Percentiles rank a stretch among this genome's conserved stretches.
These are phyloP conservation scores for Boehmeria nivea DNA, from an alignment of 306 rosid genomes.

Conservation along the genomic window DNA sequence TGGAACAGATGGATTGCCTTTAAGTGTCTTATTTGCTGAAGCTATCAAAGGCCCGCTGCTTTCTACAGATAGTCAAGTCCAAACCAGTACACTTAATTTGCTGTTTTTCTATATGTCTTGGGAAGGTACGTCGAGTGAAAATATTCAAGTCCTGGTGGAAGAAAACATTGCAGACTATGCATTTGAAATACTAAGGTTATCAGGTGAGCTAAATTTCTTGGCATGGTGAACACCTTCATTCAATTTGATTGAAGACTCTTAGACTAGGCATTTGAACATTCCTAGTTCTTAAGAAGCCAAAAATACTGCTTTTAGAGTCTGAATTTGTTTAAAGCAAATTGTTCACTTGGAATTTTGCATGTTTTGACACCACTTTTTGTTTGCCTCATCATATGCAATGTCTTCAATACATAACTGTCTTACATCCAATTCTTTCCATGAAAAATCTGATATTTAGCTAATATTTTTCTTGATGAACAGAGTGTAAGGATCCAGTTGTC, in stretches of 20 bases:
- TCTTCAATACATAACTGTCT: neutral
- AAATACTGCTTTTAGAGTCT: too few species aligned
- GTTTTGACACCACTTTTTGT: neutral
- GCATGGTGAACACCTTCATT: too few species aligned
- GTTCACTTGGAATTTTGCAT: too few species aligned
- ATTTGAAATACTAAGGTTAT: slow-evolving; percentile 82
- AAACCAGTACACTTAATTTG: slow-evolving; percentile 60
- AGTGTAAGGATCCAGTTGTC: slow-evolving; percentile 65
- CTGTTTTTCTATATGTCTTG: slow-evolving; percentile 66
- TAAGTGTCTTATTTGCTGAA: slow-evolving; percentile 63
- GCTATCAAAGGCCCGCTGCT: slow-evolving; percentile 93
- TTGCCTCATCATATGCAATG: neutral
- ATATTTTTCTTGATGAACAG: slow-evolving; percentile 44
- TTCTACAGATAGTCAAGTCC: slow-evolving; percentile 74
- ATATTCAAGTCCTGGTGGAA: slow-evolving; percentile 68
- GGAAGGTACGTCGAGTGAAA: slow-evolving; percentile 45
- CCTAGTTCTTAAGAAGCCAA: too few species aligned
- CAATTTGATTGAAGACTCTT: too few species aligned
- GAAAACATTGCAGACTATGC: slow-evolving; percentile 90
- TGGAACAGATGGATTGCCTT: slow-evolving; percentile 20
- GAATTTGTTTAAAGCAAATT: neutral
- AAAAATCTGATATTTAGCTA: slow-evolving; percentile 20
- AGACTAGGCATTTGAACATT: too few species aligned
- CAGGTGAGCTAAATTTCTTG: slow-evolving; percentile 52
- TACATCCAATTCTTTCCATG: neutral